Conservation (phyloP, 768 basidiomycete species). For the Naganishia randhawae region DNA sequence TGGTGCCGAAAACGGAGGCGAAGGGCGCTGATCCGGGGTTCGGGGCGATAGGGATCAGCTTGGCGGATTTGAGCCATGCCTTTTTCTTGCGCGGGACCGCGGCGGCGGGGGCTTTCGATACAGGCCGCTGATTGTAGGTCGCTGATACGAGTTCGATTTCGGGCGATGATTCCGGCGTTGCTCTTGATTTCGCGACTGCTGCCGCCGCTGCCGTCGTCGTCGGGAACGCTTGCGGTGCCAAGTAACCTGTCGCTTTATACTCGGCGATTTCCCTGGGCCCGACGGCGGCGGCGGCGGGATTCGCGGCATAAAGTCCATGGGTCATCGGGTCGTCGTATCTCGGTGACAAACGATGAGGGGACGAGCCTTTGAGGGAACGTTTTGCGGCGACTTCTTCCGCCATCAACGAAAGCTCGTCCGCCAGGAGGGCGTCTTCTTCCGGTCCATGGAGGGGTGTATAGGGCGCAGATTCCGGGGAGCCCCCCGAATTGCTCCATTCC, state of each 20-base stretch:
- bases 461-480: too few relatives aligned
- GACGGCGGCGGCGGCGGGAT: too few relatives aligned
- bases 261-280: too few relatives aligned
- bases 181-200: background rate
- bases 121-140: background rate
- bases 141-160: slow-evolving; percentile 6
- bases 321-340: background rate
- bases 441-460: too few relatives aligned
- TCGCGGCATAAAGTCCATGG: too few relatives aligned
- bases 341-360: background rate
- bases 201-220: background rate
- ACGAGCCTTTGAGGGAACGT: background rate
- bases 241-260: too few relatives aligned
- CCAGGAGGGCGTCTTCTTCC: slow-evolving; percentile 4
- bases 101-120: too few relatives aligned
- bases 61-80: slow-evolving; percentile 10
- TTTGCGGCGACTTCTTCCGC: background rate
- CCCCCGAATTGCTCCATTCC: too few relatives aligned
- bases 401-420: slow-evolving; percentile 17
- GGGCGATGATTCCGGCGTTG: slow-evolving; percentile 1
- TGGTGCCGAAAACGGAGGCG: background rate
- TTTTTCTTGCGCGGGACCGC: background rate
- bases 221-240: too few relatives aligned
- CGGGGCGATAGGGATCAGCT: slow-evolving; percentile 9
- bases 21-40: background rate